Evolutionary conservation across 192 early-diverging fungal genomes (phyloP), one percentile per base, ranked within the genome.

Genomic region (Gonapodya prolifera): DNA sequence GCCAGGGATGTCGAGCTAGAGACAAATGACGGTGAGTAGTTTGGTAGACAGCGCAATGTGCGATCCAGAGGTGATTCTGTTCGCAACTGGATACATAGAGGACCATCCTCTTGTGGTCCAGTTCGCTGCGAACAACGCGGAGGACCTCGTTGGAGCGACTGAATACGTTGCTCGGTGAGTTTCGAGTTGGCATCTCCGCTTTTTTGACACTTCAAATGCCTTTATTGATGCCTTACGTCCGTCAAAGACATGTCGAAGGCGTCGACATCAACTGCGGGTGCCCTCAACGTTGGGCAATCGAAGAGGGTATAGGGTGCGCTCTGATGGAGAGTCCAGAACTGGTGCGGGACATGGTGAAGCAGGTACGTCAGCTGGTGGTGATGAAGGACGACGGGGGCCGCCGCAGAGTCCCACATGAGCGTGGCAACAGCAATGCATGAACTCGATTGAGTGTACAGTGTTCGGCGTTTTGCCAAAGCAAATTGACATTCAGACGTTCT

Each of bases 201-300:
- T 35, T 17, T 75, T 17, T n/a, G 33, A 28, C 31, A 30, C 75
- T n/a, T 36, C 70, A 30, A 75, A 77, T 31, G 61, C 2, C 73
- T 18, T 45, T 75, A 35, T 30, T 74, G 16, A 34, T 2, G 32
- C 84, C 91, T 93, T 70, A 82, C 45, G 45, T 23, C 45, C 45
- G 8, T 94, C 70, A 94, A n/a, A 81, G 81, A 16, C 80, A 85
- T 76, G 70, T 73, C 35, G 84, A 82, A 69, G 87, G 86, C 30
- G 82, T 88, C 29, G 84, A 87, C 80, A 81, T 89, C 33, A 86
- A 99, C 81, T 99, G 95, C 84, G 97, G 97, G 28, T 99, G 97
- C 78, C 97, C 97, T 23, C 97, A 99, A 83, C 90, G 89, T 82
- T 97, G 95, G 95, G 97, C 97, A 0, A 90, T 94, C 79, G 84